A percentile compares a stretch with the other conserved stretches of the same genome.
phyloP scores from a whole-genome alignment of 345 rosid species.

The Dipteronia sinensis region DNA sequence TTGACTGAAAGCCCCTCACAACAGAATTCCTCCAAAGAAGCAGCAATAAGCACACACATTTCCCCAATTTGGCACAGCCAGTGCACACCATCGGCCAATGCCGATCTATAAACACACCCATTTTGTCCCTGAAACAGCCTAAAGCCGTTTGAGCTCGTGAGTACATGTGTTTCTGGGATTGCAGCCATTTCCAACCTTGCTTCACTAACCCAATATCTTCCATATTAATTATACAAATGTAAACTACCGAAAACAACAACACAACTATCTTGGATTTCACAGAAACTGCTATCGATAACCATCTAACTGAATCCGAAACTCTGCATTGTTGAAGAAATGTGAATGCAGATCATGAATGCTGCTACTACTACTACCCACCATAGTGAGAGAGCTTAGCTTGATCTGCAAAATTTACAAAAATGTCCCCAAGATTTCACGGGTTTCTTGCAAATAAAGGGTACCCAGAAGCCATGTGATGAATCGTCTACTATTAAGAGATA shows the following conservation, averaged over 20 bases:
- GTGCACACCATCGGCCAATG: slow-evolving; percentile 89
- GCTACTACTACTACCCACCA: slow-evolving; percentile 3
- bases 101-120: slow-evolving; percentile 60
- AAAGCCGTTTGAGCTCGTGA: slow-evolving; percentile 45
- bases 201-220: slow-evolving; percentile 84
- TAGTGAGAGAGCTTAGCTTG: slow-evolving; percentile 14
- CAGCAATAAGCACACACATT: slow-evolving; percentile 41
- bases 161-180: slow-evolving; percentile 61
- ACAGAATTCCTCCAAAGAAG: slow-evolving; percentile 74
- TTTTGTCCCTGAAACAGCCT: slow-evolving; percentile 50
- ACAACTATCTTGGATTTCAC: not conserved
- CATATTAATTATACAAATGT: slow-evolving; percentile 37
- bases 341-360: slow-evolving; percentile 21
- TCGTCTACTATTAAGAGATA: slow-evolving; percentile 2
- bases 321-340: slow-evolving; percentile 11
- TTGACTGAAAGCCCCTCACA: slow-evolving; percentile 68
- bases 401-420: slow-evolving; percentile 15
- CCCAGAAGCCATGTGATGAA: slow-evolving; percentile 22
- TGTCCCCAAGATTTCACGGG: slow-evolving; percentile 12
- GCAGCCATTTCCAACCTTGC: slow-evolving; percentile 92
- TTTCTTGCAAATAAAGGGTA: slow-evolving; percentile 17
- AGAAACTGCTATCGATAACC: slow-evolving; percentile 7
- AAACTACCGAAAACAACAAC: slow-evolving; percentile 2
- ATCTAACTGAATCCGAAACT: slow-evolving; percentile 11
- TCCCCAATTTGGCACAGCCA: slow-evolving; percentile 56